Evolutionary conservation across 2,329 filamentous ascomycete species (phyloP), one percentile per base, ranked within the genome.

Genomic region (Trichoderma sp.): DNA sequence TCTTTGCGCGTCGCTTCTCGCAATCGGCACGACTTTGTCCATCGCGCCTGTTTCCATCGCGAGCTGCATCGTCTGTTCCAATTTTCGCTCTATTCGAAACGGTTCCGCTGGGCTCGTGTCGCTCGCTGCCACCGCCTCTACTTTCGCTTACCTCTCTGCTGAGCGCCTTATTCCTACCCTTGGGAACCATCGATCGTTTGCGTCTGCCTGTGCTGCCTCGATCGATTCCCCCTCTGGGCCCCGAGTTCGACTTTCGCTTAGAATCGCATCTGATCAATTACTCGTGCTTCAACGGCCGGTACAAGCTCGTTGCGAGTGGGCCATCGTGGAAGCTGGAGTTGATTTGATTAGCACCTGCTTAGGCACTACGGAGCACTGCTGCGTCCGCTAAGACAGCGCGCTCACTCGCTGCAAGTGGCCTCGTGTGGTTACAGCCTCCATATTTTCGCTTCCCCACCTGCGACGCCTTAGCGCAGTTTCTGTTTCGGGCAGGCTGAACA

Each of bases 81-180:
- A 29, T 71, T 75, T 65, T 71, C 74, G 56, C 74, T 71, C 74
- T 65, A 60, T 71, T 35, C 67, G 67, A 75, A 66, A 75, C 72
- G 72, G 72, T 63, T 63, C 35, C 56, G 72, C 72, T 63, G 64
- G 72, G 72, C 64, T 75, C 72, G 72, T 69, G 72, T 75, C 72
- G 65, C 72, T 75, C 72, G 72, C 56, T 75, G 72, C 69, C 68
- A 45, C 59, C 59, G 60, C 59, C 24, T 38, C 62, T 31, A 59
- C 65, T 75, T 35, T 75, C 64, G 72, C 72, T 63, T 75, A 27
- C 29, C 64, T 63, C 53, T 63, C 29, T 38, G 50, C 35, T 29
- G 64, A 38, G 72, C 24, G 64, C 38, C 64, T 62, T 27, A 14
- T 29, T 67, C 56, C 50, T 12, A n/a, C 35, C 59, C 21, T 33